These are phyloP conservation scores for Hypoxylon subgilvum DNA, from an alignment of 495 filamentous ascomycete genomes.

Conservation along the genomic window DNA sequence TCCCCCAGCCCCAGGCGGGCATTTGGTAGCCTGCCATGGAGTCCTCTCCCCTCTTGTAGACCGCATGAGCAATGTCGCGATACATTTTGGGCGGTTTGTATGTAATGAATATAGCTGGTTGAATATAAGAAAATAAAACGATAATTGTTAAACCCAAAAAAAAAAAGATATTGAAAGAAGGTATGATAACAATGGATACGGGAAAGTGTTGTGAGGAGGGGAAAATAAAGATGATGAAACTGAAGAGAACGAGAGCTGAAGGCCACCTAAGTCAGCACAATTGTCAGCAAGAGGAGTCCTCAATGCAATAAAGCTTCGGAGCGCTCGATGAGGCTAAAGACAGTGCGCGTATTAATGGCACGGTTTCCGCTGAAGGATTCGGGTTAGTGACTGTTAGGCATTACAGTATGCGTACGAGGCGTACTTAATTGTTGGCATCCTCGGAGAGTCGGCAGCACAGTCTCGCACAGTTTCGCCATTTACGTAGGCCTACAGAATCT, in stretches of 20 bases:
- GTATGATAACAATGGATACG: conserved; percentile 15
- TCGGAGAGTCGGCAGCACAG: conserved; percentile 28
- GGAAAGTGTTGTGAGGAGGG: conserved; percentile 16
- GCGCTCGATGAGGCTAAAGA: conserved; percentile 15
- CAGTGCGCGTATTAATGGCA: conserved; percentile 2
- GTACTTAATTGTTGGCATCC: not conserved
- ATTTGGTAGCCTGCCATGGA: conserved; percentile 37
- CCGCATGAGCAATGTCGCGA: conserved; percentile 42
- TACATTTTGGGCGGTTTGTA: conserved; percentile 35
- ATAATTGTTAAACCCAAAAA: conserved; percentile 4
- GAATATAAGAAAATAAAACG: not conserved
- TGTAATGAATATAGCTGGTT: not conserved
- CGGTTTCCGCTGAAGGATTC: not conserved
- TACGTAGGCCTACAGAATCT: conserved; percentile 4
- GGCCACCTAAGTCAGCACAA: conserved; percentile 6
- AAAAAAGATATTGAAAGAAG: conserved; percentile 13
- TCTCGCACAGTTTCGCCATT: no score
- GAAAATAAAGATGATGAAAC: conserved; percentile 15
- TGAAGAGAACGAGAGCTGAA: conserved; percentile 21
- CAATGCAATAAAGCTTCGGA: not conserved
- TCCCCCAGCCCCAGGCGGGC: conserved; percentile 41
- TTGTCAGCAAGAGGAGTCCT: conserved; percentile 9
- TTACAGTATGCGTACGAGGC: not conserved
- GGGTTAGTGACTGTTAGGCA: conserved; percentile 7
- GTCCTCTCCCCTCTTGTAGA: conserved; percentile 41